phyloP scores from a whole-genome alignment of 176 grass and related monocot genomes.

The Bromus sterilis region DNA sequence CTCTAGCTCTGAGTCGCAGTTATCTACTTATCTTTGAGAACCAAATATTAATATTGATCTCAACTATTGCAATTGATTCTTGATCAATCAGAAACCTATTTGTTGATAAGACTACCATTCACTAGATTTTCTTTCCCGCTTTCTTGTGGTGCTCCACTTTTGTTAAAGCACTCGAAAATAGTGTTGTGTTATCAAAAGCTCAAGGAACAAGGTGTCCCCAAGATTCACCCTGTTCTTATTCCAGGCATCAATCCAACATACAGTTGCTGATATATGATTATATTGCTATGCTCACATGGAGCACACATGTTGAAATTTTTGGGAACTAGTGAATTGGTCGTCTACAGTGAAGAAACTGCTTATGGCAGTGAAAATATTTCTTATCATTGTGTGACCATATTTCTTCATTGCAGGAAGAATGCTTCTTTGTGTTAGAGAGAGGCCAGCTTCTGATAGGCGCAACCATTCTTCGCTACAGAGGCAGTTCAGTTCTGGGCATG shows the following conservation, averaged over 20 bases:
- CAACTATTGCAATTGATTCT: not conserved
- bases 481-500: constrained; percentile 81
- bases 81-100: not conserved
- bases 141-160: not conserved
- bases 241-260: not conserved
- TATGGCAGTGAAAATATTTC: not conserved
- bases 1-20: not conserved
- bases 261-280: not conserved
- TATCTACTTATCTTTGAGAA: not conserved
- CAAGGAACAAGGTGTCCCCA: not conserved
- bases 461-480: constrained; percentile 77
- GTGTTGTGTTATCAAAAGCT: not conserved
- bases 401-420: constrained; percentile 53
- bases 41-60: not conserved
- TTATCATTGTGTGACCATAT: not conserved
- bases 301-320: not conserved
- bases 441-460: constrained; percentile 52
- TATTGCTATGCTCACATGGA: not conserved
- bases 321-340: not conserved
- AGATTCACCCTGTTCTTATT: not conserved
- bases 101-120: not conserved
- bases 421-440: constrained; percentile 93
- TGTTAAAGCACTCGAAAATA: not conserved
- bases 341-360: not conserved
- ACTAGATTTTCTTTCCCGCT: not conserved